Conservation (phyloP, 768 basidiomycete species). For the Lactarius hatsudake region DNA sequence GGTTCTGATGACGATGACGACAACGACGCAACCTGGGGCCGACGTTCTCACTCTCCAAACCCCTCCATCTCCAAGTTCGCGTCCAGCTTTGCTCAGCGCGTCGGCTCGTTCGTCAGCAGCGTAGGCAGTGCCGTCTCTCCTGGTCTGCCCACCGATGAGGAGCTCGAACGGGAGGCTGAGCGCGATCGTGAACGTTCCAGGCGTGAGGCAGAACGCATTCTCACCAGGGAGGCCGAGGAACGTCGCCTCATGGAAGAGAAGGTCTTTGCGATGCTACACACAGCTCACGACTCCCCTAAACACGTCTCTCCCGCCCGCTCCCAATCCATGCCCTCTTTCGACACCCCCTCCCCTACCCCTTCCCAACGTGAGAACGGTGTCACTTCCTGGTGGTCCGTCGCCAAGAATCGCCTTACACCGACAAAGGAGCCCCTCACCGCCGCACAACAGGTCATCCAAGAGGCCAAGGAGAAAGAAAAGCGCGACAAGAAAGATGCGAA, state of each 20-base stretch:
- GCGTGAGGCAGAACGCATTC: slow-evolving; percentile 74
- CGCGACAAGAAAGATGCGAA: slow-evolving; percentile 40
- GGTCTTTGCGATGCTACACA: slow-evolving; percentile 71
- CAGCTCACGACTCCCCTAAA: slow-evolving; percentile 33
- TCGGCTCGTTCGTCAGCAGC: slow-evolving; percentile 61
- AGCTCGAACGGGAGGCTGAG: slow-evolving; percentile 78
- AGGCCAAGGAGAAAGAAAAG: slow-evolving; percentile 66
- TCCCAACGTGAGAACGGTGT: slow-evolving; percentile 56
- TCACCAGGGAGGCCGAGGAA: slow-evolving; percentile 68
- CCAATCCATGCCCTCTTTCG: slow-evolving; percentile 42
- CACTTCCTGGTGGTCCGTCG: slow-evolving; percentile 63
- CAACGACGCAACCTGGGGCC: slow-evolving; percentile 39
- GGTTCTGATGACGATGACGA: slow-evolving; percentile 50
- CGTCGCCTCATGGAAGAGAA: slow-evolving; percentile 68
- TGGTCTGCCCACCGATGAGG: slow-evolving; percentile 62
- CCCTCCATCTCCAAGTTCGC: slow-evolving; percentile 75
- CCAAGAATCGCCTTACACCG: slow-evolving; percentile 74
- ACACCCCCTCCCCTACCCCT: slow-evolving; percentile 52
- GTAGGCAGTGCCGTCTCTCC: slow-evolving; percentile 38
- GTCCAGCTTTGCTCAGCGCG: slow-evolving; percentile 68
- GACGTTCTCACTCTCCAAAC: slow-evolving; percentile 58
- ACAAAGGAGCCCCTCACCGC: slow-evolving; percentile 79
- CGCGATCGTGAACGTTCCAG: slow-evolving; percentile 73
- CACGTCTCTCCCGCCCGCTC: slow-evolving; percentile 63
- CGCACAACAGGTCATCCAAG: slow-evolving; percentile 77